Conservation (phyloP, 306 rosid species). For the Castanopsis chinensis region DNA sequence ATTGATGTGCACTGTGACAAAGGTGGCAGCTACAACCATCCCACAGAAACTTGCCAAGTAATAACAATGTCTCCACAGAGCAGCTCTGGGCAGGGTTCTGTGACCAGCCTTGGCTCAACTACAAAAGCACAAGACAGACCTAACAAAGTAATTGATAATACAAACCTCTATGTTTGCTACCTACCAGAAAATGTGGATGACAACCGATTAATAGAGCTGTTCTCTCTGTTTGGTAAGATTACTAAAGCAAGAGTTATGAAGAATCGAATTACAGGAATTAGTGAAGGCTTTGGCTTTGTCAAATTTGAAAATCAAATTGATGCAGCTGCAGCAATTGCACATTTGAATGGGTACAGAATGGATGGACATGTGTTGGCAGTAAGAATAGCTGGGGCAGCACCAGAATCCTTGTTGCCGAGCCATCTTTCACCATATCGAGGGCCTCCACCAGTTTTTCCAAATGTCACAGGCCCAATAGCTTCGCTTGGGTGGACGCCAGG, state of each 20-base stretch:
- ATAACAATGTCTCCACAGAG: constrained; percentile 2
- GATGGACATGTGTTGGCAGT: constrained; percentile 19
- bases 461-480: constrained; percentile 3
- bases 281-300: constrained; percentile 25
- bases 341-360: constrained; percentile 18
- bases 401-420: neutral
- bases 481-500: neutral
- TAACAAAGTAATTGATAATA: constrained; percentile 13
- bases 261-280: constrained; percentile 15
- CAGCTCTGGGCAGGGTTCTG: neutral
- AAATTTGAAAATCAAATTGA: constrained; percentile 6
- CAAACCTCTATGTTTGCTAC: constrained; percentile 23
- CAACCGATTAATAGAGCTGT: constrained; percentile 18
- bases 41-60: neutral
- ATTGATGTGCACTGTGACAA: constrained; percentile 14
- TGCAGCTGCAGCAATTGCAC: constrained; percentile 9
- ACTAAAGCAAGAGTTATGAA: constrained; percentile 14
- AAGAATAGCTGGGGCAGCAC: neutral
- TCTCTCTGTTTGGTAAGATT: constrained; percentile 29
- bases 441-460: neutral
- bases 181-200: constrained; percentile 10
- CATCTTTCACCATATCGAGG: neutral
- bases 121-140: neutral
- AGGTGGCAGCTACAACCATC: neutral
- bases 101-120: neutral